These are phyloP conservation scores for Sporobolomyces pararoseus DNA, from an alignment of 768 basidiomycete genomes.

Conservation along the genomic window DNA sequence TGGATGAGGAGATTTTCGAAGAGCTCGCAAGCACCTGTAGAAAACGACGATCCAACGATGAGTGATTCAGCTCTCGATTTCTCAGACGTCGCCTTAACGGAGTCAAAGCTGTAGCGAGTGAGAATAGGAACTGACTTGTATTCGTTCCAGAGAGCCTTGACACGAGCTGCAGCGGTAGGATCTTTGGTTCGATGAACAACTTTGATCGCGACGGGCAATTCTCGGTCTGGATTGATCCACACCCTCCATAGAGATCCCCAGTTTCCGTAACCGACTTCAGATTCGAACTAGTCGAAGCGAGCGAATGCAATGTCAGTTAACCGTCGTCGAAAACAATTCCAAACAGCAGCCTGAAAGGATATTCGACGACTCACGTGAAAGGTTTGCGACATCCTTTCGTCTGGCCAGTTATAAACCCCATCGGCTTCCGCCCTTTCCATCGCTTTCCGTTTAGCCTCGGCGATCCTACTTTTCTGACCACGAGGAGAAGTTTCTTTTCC, in stretches of 20 bases:
- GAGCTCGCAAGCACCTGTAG: constrained; percentile 70
- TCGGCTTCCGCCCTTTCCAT: neutral
- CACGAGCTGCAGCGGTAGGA: constrained; percentile 79
- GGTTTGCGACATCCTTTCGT: constrained; percentile 29
- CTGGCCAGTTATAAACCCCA: neutral
- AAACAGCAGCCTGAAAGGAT: neutral
- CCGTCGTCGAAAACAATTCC: neutral
- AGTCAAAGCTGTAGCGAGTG: no score
- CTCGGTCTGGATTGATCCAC: constrained; percentile 44
- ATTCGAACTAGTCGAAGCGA: constrained; percentile 54
- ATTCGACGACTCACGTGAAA: neutral
- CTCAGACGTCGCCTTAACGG: no score
- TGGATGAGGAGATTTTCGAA: constrained; percentile 81
- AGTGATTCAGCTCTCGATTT: no score
- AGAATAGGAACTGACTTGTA: constrained; percentile 40
- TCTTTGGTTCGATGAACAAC: constrained; percentile 80
- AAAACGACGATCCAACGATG: no score
- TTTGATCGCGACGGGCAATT: constrained; percentile 58
- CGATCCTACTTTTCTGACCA: neutral
- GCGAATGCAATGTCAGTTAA: constrained; percentile 61
- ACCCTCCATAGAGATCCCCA: constrained; percentile 62
- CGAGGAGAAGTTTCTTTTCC: neutral
- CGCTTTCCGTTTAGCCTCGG: constrained; percentile 4
- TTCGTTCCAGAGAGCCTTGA: constrained; percentile 68
- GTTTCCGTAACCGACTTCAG: constrained; percentile 73